phyloP scores from a whole-genome alignment of 2,329 filamentous ascomycete genomes.

The Chlorencoelia australis region DNA sequence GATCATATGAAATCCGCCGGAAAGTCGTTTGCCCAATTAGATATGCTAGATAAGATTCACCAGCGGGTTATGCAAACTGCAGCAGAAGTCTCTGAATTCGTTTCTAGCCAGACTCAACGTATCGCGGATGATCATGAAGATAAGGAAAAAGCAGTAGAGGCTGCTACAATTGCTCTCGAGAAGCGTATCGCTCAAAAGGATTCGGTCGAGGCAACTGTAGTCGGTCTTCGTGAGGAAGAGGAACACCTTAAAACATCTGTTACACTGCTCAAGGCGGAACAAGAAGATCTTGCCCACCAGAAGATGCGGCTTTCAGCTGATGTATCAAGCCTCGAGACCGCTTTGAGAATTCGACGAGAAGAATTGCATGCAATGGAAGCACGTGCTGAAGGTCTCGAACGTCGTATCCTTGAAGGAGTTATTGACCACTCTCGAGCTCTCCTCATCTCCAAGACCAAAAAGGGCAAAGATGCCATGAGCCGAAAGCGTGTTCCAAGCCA shows the following conservation, averaged over 20 bases:
- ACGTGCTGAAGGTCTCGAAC: conserved; percentile 80
- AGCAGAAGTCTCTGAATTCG: conserved; percentile 72
- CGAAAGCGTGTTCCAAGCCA: conserved; percentile 41
- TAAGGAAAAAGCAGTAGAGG: conserved; percentile 68
- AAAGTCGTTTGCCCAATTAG: conserved; percentile 64
- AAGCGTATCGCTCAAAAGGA: conserved; percentile 59
- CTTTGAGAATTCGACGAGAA: conserved; percentile 77
- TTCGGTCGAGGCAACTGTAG: conserved; percentile 43
- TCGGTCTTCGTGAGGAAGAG: conserved; percentile 45
- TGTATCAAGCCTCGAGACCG: conserved; percentile 83
- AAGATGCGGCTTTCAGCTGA: conserved; percentile 76
- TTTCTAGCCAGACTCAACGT: conserved; percentile 64
- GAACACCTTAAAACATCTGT: conserved; percentile 51
- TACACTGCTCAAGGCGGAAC: conserved; percentile 40
- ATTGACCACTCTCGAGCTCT: conserved; percentile 91
- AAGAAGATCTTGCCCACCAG: conserved; percentile 66
- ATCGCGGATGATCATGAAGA: conserved; percentile 70
- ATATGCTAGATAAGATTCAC: conserved; percentile 81
- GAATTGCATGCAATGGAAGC: conserved; percentile 86
- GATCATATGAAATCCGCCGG: conserved; percentile 55
- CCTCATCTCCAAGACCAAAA: conserved; percentile 57
- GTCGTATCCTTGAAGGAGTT: conserved; percentile 86
- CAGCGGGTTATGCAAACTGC: conserved; percentile 78
- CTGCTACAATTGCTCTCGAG: conserved; percentile 72
- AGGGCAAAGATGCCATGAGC: conserved; percentile 37